A percentile compares a stretch with the other conserved stretches of the same genome.
Conservation (phyloP, 495 filamentous ascomycete genomes). For the Xylaria grammica region DNA sequence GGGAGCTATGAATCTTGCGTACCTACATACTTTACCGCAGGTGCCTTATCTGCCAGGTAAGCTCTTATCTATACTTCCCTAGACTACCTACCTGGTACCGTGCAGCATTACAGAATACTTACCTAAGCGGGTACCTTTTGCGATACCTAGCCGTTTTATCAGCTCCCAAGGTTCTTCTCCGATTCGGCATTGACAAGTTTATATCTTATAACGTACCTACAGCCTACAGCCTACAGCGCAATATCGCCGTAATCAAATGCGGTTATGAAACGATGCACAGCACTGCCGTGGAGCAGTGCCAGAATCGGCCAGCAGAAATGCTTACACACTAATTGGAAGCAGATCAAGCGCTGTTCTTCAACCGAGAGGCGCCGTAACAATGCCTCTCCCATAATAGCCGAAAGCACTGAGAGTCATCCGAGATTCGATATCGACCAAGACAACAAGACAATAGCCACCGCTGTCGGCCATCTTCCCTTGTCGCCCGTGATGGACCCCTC, state of each 20-base stretch:
- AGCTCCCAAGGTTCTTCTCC: background rate
- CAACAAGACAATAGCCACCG: slow-evolving; percentile 45
- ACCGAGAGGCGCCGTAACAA: slow-evolving; percentile 7
- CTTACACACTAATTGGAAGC: background rate
- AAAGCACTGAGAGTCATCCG: slow-evolving; percentile 1
- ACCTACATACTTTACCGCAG: background rate
- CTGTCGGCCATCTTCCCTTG: slow-evolving; percentile 46
- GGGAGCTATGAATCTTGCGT: slow-evolving; percentile 10
- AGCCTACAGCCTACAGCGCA: background rate
- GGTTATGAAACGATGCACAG: slow-evolving; percentile 39
- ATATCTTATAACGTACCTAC: background rate
- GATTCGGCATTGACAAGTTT: too few relatives aligned
- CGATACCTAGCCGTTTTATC: too few relatives aligned
- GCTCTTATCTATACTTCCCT: background rate
- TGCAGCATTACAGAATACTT: slow-evolving; percentile 9
- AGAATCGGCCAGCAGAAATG: slow-evolving; percentile 18
- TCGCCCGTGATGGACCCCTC: slow-evolving; percentile 59
- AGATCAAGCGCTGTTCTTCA: slow-evolving; percentile 10
- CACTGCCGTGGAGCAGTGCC: slow-evolving; percentile 30
- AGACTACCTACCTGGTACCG: background rate
- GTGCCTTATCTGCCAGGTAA: too few relatives aligned
- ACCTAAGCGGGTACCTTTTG: background rate
- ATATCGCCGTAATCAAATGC: slow-evolving; percentile 20
- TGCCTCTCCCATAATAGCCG: slow-evolving; percentile 20
- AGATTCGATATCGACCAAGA: slow-evolving; percentile 36